Evolutionary conservation across 352 stramenopile genomes (phyloP).

Genomic region (Phytopythium ostracodes): DNA sequence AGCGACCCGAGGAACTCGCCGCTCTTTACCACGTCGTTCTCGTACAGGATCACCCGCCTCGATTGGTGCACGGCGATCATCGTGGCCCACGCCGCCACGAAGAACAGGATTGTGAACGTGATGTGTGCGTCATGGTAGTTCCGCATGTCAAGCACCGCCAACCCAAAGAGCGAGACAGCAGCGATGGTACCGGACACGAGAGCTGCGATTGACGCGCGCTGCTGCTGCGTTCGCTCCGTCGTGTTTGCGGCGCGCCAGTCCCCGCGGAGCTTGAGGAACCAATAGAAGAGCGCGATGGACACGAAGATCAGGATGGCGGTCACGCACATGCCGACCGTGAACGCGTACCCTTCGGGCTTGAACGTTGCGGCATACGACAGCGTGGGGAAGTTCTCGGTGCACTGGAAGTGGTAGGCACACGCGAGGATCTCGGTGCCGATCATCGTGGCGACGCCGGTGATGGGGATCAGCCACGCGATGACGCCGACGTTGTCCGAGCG

Average conservation of each 20-base stretch:
- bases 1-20: slow-evolving; percentile 7
- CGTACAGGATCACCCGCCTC: slow-evolving; percentile 36
- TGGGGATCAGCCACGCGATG: slow-evolving; percentile 65
- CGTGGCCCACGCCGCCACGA: slow-evolving; percentile 59
- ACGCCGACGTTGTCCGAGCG: slow-evolving; percentile 57
- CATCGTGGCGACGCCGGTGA: slow-evolving; percentile 73
- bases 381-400: slow-evolving; percentile 67
- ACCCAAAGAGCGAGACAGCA: slow-evolving; percentile 47
- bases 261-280: slow-evolving; percentile 57
- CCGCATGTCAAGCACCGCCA: slow-evolving; percentile 80
- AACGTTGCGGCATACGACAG: slow-evolving; percentile 84
- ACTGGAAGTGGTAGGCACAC: slow-evolving; percentile 72
- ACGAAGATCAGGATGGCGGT: slow-evolving; percentile 72
- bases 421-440: slow-evolving; percentile 61
- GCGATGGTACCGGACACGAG: slow-evolving; percentile 27
- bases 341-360: slow-evolving; percentile 57
- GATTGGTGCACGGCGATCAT: slow-evolving; percentile 57
- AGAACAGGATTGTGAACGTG: slow-evolving; percentile 71
- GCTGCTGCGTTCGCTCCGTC: not conserved
- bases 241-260: slow-evolving; percentile 1
- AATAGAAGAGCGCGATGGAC: slow-evolving; percentile 56
- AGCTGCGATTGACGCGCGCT: not conserved
- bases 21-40: slow-evolving; percentile 18
- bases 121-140: slow-evolving; percentile 68
- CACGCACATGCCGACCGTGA: slow-evolving; percentile 74